Evolutionary conservation across 805 yeast species (phyloP), one percentile per base, ranked within the genome.

Genomic region (Suhomyces sp.): DNA sequence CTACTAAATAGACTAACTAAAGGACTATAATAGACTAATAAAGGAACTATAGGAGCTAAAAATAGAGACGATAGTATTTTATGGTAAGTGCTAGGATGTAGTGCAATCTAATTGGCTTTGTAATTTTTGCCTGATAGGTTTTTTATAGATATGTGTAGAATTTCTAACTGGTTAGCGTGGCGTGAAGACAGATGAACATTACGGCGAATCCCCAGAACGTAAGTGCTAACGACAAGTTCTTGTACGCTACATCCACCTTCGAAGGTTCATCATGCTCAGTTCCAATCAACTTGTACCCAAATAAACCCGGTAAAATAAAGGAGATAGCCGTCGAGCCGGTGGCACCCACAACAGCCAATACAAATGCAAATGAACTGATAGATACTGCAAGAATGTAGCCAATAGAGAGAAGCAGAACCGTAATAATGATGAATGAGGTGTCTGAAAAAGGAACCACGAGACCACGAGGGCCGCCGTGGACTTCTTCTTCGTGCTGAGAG

Each of bases 311-410:
- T 45, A 91, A 75, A 25, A 89, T 90, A 64, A 91, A 91, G 10
- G 97, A 90, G 48, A 92, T 90, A 4, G 96, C 82, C 0, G 97
- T 91, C 0, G 96, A 89, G 0, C 97, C 97, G 0, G 97, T 90
- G 1, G 97, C 88, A 2, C 97, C 97, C 3, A 91, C 96, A 57
- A 91, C 75, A 1, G 96, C 91, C 58, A 91, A 72, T 12, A 92
- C 92, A 45, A 85, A 80, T 24, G 93, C 96, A 58, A 91, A 81
- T 0, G 96, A 89, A 12, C 73, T 73, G 27, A 91, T 85, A 3
- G 82, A 66, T 33, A 85, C 69, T 0, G 97, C 94, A 8, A 86
- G 72, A 0, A 73, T 50, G 63, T 86, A 90, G 45, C 90, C 82
- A 5, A 76, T 60, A 0, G 77, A 37, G 47, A 91, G 73, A 20